These are phyloP conservation scores for Cordyceps cateniannulata DNA, from an alignment of 2,329 filamentous ascomycete species.

Conservation along the genomic window DNA sequence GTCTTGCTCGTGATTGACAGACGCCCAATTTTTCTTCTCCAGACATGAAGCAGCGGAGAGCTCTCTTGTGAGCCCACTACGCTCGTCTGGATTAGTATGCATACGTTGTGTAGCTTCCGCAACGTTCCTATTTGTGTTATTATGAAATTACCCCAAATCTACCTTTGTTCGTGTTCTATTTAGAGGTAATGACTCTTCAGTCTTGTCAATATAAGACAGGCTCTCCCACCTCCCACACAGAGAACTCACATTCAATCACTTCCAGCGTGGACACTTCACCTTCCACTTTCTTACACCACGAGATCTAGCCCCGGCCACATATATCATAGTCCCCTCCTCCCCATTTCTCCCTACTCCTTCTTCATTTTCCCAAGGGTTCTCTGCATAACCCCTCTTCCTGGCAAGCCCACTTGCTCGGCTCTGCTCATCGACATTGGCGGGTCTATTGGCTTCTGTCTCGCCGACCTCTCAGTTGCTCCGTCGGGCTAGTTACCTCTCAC, in stretches of 20 bases:
- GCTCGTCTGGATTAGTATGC: background rate
- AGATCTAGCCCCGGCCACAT: slow-evolving; percentile 5
- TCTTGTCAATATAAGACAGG: slow-evolving; percentile 1
- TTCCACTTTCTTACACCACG: background rate
- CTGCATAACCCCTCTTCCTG: background rate
- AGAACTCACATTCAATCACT: background rate
- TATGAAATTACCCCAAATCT: background rate
- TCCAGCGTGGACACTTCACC: background rate
- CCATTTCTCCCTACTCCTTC: background rate
- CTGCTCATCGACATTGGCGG: slow-evolving; percentile 1
- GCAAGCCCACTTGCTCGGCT: background rate
- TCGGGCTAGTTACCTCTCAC: background rate
- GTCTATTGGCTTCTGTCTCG: background rate
- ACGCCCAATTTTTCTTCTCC: background rate
- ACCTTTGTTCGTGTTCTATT: background rate
- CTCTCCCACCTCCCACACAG: background rate
- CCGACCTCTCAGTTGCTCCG: background rate
- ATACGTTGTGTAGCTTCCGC: background rate
- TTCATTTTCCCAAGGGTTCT: background rate
- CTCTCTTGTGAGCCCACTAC: slow-evolving; percentile 1
- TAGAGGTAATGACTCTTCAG: background rate
- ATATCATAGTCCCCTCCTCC: background rate
- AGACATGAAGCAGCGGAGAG: background rate
- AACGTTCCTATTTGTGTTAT: background rate
- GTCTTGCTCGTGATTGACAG: background rate